Percentiles rank a stretch among this genome's conserved stretches.
Evolutionary conservation across 2,329 filamentous ascomycete species (phyloP).

Genomic region (Neobulgaria alba): DNA sequence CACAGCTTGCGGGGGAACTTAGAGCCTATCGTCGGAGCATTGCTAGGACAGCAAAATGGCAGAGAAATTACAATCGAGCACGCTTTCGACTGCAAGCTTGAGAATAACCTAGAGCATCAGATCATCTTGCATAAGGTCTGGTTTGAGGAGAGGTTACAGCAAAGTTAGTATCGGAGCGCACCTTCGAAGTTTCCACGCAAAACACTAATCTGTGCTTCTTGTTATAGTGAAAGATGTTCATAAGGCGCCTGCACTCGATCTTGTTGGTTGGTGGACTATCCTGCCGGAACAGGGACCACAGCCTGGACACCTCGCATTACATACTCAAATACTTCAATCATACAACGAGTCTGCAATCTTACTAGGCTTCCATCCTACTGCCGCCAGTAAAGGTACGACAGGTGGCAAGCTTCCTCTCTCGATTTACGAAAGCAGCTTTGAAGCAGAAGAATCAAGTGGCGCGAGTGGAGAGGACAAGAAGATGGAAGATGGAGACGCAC

Average conservation of each 20-base stretch:
- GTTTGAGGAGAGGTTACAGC: constrained; percentile 72
- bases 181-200: not conserved
- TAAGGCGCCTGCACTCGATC: constrained; percentile 70
- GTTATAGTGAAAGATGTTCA: constrained; percentile 75
- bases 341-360: constrained; percentile 81
- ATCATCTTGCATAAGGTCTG: constrained; percentile 58
- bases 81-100: constrained; percentile 71
- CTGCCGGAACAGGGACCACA: constrained; percentile 65
- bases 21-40: constrained; percentile 73
- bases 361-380: constrained; percentile 72
- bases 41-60: constrained; percentile 89
- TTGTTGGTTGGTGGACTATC: constrained; percentile 90
- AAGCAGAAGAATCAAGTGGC: constrained; percentile 50
- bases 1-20: constrained; percentile 69
- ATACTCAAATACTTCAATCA: constrained; percentile 63
- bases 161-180: constrained; percentile 53
- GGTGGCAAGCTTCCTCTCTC: constrained; percentile 82
- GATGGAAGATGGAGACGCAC: constrained; percentile 55
- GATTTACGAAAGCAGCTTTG: constrained; percentile 78
- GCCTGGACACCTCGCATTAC: constrained; percentile 58
- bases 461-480: constrained; percentile 57
- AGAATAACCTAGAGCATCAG: constrained; percentile 39
- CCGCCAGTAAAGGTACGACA: constrained; percentile 43
- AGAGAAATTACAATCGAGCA: constrained; percentile 87
- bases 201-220: not conserved